Percentiles rank a stretch among this genome's conserved stretches.
phyloP scores from a whole-genome alignment of 225 moss, liverwort and hornwort genomes.

The Sphagnum contortum region DNA sequence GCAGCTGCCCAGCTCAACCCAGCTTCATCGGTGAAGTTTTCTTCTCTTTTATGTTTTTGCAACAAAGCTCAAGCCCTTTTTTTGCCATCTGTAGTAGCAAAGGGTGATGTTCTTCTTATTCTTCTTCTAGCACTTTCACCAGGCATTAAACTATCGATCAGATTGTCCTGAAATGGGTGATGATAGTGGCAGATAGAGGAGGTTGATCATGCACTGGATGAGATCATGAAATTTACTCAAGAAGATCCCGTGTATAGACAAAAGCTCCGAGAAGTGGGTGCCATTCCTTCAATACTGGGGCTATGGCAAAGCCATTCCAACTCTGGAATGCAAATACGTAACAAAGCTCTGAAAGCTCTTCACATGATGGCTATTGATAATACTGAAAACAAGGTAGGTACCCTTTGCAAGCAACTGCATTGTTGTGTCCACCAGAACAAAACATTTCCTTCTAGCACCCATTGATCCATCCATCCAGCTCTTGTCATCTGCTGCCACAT shows the following conservation, averaged over 20 bases:
- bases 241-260: neutral
- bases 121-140: no score
- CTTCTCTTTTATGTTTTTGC: no score
- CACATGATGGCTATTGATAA: neutral
- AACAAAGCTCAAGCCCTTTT: no score
- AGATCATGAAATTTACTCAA: neutral
- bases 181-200: constrained; percentile 1
- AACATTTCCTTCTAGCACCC: no score
- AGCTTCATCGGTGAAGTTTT: neutral
- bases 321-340: neutral
- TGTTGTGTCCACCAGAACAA: no score
- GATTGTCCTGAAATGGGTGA: neutral
- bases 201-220: neutral
- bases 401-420: no score
- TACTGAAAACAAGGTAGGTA: neutral
- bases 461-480: no score
- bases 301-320: neutral
- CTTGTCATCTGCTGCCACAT: no score
- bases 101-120: no score
- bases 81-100: no score
- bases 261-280: neutral
- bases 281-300: neutral
- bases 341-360: constrained; percentile 1
- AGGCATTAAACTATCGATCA: no score
- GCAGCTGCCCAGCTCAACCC: neutral